A percentile compares a stretch with the other conserved stretches of the same genome.
These are phyloP conservation scores for Zygoascus ofunaensis DNA, from an alignment of 805 yeast species.

Conservation along the genomic window DNA sequence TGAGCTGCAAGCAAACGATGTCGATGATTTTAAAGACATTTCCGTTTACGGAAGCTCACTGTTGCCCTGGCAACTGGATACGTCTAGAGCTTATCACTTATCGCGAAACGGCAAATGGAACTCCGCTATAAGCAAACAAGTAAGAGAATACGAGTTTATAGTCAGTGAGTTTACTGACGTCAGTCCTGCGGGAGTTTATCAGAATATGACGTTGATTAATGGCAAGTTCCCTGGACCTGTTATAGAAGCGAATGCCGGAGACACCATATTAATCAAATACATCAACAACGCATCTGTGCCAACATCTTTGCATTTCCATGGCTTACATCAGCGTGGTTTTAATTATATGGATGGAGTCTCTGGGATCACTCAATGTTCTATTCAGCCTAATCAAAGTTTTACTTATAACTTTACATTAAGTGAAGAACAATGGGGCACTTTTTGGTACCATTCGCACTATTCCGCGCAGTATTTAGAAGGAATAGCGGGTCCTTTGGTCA, in stretches of 20 bases:
- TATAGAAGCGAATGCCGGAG: constrained; percentile 30
- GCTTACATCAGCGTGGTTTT: constrained; percentile 39
- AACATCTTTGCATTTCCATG: constrained; percentile 47
- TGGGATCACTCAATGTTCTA: constrained; percentile 43
- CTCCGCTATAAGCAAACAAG: constrained; percentile 8
- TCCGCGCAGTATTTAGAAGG: constrained; percentile 42
- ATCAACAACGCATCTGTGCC: constrained; percentile 33
- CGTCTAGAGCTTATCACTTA: constrained; percentile 20
- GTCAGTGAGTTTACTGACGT: constrained; percentile 15
- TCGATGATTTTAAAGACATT: background rate
- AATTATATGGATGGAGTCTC: constrained; percentile 45
- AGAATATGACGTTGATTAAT: constrained; percentile 32
- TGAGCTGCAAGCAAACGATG: constrained; percentile 1
- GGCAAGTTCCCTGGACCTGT: constrained; percentile 43
- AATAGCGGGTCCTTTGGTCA: constrained; percentile 38
- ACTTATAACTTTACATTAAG: constrained; percentile 35
- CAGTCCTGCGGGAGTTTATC: constrained; percentile 21
- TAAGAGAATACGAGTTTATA: constrained; percentile 17
- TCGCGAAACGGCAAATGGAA: constrained; percentile 14
- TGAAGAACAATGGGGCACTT: constrained; percentile 38
- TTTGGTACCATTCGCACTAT: constrained; percentile 49
- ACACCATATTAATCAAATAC: constrained; percentile 30
- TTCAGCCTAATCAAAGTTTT: constrained; percentile 36
- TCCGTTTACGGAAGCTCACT: constrained; percentile 14
- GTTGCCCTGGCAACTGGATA: constrained; percentile 24